Evolutionary conservation across 2,329 filamentous ascomycete species (phyloP), one percentile per base, ranked within the genome.

Genomic region (Trichoderma aggressivum): DNA sequence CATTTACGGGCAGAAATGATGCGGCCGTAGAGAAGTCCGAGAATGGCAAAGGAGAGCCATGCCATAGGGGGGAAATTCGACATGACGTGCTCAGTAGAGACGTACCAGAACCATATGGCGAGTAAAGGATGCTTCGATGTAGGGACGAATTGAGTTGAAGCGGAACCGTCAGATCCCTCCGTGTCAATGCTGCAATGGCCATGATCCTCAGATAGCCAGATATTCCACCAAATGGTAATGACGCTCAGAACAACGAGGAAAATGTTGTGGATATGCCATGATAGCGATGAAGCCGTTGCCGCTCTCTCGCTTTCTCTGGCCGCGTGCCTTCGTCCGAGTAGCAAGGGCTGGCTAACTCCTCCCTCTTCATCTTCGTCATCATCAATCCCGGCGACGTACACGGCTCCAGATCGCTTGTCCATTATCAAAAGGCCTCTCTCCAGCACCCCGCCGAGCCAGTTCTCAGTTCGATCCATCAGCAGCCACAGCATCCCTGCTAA

Each of bases 181-280:
- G 62, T 66, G 5, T 74, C 47, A 10, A 72, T 14, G 11, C 73
- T 67, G 66, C 84, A 85, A 72, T 80, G 77, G 26, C 82, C 83
- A 50, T 79, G 75, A 16, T 77, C 79, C 0, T 80, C 80, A 2
- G 83, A 84, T 1, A 85, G 75, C 83, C 83, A 84, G 26, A 83
- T 78, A 68, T 85, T 85, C 83, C 83, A 85, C 76, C 79, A 83
- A 24, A 84, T 84, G 2, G 83, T 79, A 7, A 84, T 73, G 1
- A 79, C 39, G 7, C 76, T 76, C 14, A 84, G 71, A 1, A 73
- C 73, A 3, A 81, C 65, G 6, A 85, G 76, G 11, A 80, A 11
- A 2, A 66, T 70, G 70, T 85, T 85, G 73, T 83, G 82, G 0
- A 80, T 10, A 50, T 83, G 81, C 82, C 82, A 84, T 1, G 83